phyloP scores from a whole-genome alignment of 257 asterid genomes.

The Solanum sitiens region DNA sequence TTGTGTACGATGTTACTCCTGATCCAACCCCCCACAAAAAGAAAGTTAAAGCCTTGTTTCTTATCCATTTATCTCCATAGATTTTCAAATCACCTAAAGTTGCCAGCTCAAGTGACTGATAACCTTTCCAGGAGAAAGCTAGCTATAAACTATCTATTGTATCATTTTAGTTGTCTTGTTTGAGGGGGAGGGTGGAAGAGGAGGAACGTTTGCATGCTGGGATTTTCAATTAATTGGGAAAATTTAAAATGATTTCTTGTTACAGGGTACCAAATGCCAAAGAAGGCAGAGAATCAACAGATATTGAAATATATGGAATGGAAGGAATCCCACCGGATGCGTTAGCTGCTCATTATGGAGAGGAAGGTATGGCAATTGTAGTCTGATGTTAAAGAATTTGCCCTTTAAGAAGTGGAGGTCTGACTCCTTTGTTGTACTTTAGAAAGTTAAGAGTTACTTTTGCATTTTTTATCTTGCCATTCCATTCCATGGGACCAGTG shows the following conservation, averaged over 20 bases:
- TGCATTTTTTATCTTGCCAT: not conserved
- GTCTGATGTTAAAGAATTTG: not conserved
- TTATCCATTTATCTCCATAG: not conserved
- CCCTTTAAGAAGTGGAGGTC: not conserved
- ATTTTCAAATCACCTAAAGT: not conserved
- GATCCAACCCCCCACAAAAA: not conserved
- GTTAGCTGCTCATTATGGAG: conserved; percentile 86
- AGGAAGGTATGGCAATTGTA: conserved; percentile 47
- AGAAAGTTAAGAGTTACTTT: not conserved
- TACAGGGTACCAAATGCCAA: conserved; percentile 93
- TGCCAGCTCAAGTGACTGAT: not conserved
- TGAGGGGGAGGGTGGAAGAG: not conserved
- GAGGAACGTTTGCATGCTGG: not conserved
- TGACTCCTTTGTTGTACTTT: not conserved
- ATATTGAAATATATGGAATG: conserved; percentile 96
- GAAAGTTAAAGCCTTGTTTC: not conserved
- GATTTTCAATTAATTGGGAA: not conserved
- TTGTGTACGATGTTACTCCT: not conserved
- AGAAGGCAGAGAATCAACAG: conserved; percentile 85
- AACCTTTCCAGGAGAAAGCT: not conserved
- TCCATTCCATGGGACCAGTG: not conserved
- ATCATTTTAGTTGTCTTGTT: not conserved
- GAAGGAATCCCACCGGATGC: conserved; percentile 90
- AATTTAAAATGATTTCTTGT: not conserved
- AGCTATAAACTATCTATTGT: not conserved